Percentiles rank a stretch among this genome's conserved stretches.
Conservation (phyloP, 208 protist genomes). For the Crithidia fasciculata region DNA sequence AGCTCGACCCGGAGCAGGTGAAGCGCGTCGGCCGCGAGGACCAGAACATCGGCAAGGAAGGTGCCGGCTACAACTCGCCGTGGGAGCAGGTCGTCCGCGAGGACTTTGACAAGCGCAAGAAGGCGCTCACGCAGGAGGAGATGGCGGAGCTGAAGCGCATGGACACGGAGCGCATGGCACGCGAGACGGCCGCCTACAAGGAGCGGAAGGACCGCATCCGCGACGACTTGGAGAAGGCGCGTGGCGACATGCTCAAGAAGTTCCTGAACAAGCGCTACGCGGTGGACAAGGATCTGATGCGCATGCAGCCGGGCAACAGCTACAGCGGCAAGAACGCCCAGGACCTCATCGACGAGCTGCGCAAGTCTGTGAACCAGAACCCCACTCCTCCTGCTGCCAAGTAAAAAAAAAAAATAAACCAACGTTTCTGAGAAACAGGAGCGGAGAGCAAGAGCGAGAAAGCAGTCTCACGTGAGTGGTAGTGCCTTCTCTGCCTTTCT, state of each 20-base stretch:
- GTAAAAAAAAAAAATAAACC: conserved; percentile 15
- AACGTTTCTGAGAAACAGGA: not conserved
- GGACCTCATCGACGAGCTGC: conserved; percentile 88
- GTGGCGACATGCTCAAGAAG: conserved; percentile 93
- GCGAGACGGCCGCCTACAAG: conserved; percentile 91
- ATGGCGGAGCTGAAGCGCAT: conserved; percentile 94
- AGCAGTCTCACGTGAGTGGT: too few relatives aligned
- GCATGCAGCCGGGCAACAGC: conserved; percentile 88
- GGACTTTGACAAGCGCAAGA: conserved; percentile 93
- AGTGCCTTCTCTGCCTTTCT: too few relatives aligned
- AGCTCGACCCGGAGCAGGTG: conserved; percentile 92
- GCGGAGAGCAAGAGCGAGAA: not conserved
- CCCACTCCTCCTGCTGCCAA: conserved; percentile 25
- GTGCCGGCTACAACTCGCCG: conserved; percentile 82
- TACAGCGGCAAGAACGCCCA: conserved; percentile 88
- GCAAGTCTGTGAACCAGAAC: conserved; percentile 47
- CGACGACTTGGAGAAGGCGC: conserved; percentile 88
- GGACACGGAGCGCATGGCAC: conserved; percentile 92
- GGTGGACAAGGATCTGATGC: conserved; percentile 93
- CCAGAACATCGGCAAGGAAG: conserved; percentile 88
- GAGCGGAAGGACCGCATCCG: conserved; percentile 91
- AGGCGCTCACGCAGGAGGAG: conserved; percentile 91
- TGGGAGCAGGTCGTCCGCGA: conserved; percentile 92
- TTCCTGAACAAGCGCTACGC: conserved; percentile 92
- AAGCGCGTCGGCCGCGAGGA: conserved; percentile 91